Percentiles rank a stretch among this genome's conserved stretches.
Conservation (phyloP, 805 yeast genomes). For the Cyberlindnera maclurae region DNA sequence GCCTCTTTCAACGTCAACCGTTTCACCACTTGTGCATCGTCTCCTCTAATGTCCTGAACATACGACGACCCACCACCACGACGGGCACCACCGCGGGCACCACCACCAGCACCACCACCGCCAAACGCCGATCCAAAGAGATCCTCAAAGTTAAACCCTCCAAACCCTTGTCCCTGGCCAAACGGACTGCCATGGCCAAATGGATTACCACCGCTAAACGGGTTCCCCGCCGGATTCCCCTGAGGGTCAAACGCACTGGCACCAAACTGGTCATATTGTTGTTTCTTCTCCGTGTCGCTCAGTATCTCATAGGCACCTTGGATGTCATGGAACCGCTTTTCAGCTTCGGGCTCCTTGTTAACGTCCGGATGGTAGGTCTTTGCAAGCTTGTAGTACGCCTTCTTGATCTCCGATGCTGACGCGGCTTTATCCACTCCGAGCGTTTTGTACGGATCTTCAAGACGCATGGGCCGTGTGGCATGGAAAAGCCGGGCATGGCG, state of each 20-base stretch:
- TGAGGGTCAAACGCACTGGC: conserved; percentile 71
- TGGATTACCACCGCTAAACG: conserved; percentile 34
- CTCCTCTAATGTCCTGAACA: conserved; percentile 81
- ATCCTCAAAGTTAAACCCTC: conserved; percentile 51
- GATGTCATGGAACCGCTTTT: conserved; percentile 81
- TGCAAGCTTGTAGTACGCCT: conserved; percentile 89
- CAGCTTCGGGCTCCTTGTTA: conserved; percentile 85
- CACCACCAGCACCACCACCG: conserved; percentile 26
- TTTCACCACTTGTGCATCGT: conserved; percentile 74
- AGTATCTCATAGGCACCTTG: conserved; percentile 93
- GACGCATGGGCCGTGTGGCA: conserved; percentile 24
- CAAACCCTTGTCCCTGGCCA: conserved; percentile 28
- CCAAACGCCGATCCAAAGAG: conserved; percentile 48
- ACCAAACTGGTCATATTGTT: conserved; percentile 90
- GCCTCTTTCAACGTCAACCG: conserved; percentile 80
- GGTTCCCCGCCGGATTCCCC: conserved; percentile 45
- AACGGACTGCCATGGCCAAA: conserved; percentile 45
- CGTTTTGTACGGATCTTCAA: conserved; percentile 73
- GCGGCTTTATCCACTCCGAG: conserved; percentile 75
- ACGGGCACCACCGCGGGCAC: conserved; percentile 9
- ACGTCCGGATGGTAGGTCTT: conserved; percentile 96
- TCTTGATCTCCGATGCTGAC: conserved; percentile 78
- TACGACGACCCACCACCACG: conserved; percentile 27
- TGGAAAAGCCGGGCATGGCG: conserved; percentile 32
- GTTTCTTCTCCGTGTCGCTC: conserved; percentile 75